Evolutionary conservation across 179 eudicot species (phyloP), one percentile per base, ranked within the genome.

Genomic region (Nepenthes alata): DNA sequence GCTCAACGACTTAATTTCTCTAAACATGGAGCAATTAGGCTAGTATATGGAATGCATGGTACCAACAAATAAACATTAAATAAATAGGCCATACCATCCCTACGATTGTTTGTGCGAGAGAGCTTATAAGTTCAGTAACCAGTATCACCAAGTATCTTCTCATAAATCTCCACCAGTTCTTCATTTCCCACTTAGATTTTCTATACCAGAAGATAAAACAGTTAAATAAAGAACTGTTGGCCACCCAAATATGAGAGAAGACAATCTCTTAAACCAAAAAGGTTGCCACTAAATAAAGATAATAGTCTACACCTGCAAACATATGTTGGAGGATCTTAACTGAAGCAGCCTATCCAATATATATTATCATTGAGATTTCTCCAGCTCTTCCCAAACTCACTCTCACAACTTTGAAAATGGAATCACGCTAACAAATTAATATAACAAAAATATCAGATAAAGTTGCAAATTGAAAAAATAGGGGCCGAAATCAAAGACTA

Each of bases 101-200:
- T 95, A 9, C 95, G 95, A 54, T 85, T 87, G 70, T 89, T 87
- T 52, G 97, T 89, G 34, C 97, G 82, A 37, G 89, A 89, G 61
- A 89, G 89, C 88, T 80, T 87, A 78, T 80, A 81, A 70, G 50
- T 82, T 41, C 67, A 53, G 74, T 89, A 89, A 62, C 97, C 97
- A 64, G 85, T 84, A 71, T 83, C 87, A 55, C 80, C 84, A 59
- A 89, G 97, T 61, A 82, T 78, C 64, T 66, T 84, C 63, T 89
- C 84, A 54, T 89, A 89, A 78, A 89, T 84, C 55, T 66, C 68
- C 14, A 83, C 91, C 35, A 89, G 77, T 63, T 89, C 95, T 53
- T 86, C 88, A 64, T 81, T 89, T 15, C 86, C 95, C 69, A 89
- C 78, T 95, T 95, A 89, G 70, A 89, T 84, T 71, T 89, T 95